Evolutionary conservation across 2,329 filamentous ascomycete species (phyloP).

Genomic region (Kalaharituber pfeilii): DNA sequence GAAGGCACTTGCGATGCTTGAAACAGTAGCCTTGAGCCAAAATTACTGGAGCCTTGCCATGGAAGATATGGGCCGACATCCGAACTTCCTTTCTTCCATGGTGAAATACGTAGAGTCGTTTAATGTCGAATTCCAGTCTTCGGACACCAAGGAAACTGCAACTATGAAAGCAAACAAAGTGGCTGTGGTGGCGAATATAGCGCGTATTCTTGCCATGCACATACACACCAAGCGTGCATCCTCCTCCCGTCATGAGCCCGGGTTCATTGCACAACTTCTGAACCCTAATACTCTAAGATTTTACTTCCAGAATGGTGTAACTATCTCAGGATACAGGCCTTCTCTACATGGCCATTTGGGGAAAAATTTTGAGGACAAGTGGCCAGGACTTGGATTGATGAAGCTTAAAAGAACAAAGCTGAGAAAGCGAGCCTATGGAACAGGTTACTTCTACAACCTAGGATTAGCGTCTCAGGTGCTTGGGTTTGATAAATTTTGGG

Average conservation of each 20-base stretch:
- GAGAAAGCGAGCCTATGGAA: slow-evolving; percentile 47
- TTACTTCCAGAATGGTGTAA: slow-evolving; percentile 59
- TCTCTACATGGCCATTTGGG: slow-evolving; percentile 75
- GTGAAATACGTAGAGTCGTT: slow-evolving; percentile 43
- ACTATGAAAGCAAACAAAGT: slow-evolving; percentile 30
- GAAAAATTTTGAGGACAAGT: slow-evolving; percentile 66
- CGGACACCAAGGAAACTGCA: slow-evolving; percentile 21
- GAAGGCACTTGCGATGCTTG: slow-evolving; percentile 57
- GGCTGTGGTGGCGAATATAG: slow-evolving; percentile 55
- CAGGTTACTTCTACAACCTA: slow-evolving; percentile 70
- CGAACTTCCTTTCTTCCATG: slow-evolving; percentile 53
- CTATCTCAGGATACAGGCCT: slow-evolving; percentile 66
- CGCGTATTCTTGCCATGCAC: slow-evolving; percentile 80
- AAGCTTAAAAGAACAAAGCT: slow-evolving; percentile 65
- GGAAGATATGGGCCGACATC: slow-evolving; percentile 56
- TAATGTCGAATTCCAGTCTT: slow-evolving; percentile 20
- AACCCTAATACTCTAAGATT: slow-evolving; percentile 55
- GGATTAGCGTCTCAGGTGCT: slow-evolving; percentile 59
- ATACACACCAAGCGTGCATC: slow-evolving; percentile 55
- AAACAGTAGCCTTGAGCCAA: slow-evolving; percentile 75
- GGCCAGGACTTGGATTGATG: slow-evolving; percentile 52
- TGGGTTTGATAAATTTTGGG: slow-evolving; percentile 61
- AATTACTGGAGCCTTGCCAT: slow-evolving; percentile 95
- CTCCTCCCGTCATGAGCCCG: slow-evolving; percentile 15
- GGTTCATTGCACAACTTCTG: slow-evolving; percentile 48